phyloP scores from a whole-genome alignment of 2,329 filamentous ascomycete species.

The Diaporthe amygdali region DNA sequence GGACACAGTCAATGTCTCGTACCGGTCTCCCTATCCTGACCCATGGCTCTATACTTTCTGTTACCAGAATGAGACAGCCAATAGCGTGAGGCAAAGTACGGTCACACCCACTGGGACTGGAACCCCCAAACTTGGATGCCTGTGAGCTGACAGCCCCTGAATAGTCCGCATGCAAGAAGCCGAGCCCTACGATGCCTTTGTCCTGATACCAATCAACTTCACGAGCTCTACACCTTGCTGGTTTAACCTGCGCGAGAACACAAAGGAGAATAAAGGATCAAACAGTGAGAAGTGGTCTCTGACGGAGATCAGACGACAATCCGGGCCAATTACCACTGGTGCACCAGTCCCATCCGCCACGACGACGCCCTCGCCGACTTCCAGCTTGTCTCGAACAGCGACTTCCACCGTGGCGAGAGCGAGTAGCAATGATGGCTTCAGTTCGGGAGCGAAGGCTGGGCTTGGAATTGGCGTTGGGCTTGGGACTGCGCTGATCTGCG shows the following conservation, averaged over 20 bases:
- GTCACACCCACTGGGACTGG: background rate
- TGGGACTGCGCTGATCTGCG: background rate
- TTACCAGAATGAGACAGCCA: background rate
- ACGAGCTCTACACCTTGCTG: background rate
- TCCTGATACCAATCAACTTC: background rate
- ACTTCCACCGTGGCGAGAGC: background rate
- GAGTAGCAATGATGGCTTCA: background rate
- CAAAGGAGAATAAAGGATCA: background rate
- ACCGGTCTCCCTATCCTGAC: background rate
- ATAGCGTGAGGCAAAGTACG: background rate
- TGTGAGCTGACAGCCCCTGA: background rate
- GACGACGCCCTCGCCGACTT: background rate
- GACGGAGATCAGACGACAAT: background rate
- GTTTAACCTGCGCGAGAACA: background rate
- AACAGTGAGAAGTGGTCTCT: slow-evolving; percentile 5
- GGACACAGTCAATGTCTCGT: slow-evolving; percentile 16
- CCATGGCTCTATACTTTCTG: slow-evolving; percentile 11
- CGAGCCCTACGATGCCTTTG: background rate
- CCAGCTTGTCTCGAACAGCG: background rate
- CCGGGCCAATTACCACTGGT: background rate
- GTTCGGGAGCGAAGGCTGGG: background rate
- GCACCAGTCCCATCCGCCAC: background rate
- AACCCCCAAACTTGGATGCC: background rate
- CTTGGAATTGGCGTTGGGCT: slow-evolving; percentile 3
- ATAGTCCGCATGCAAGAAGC: slow-evolving; percentile 6